Evolutionary conservation across 2,329 filamentous ascomycete species (phyloP).

Genomic region (Fusarium sp.): DNA sequence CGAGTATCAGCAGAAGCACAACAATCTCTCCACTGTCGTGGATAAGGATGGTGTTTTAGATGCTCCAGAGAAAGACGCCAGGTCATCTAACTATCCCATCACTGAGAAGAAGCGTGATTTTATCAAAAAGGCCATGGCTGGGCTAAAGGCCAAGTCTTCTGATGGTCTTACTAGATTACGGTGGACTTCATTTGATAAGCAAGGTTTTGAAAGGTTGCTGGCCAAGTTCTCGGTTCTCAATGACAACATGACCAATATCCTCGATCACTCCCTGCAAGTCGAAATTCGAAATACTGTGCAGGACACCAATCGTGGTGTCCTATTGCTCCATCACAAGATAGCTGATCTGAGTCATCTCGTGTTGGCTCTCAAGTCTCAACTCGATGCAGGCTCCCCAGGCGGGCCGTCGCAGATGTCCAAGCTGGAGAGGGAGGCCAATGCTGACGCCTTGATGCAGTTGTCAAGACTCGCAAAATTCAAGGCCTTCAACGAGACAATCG

Average conservation of each 20-base stretch:
- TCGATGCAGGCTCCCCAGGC: constrained; percentile 50
- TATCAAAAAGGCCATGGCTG: constrained; percentile 60
- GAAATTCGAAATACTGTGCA: constrained; percentile 63
- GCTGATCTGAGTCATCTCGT: constrained; percentile 61
- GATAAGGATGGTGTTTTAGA: constrained; percentile 55
- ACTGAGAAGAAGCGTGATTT: constrained; percentile 57
- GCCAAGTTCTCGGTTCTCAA: constrained; percentile 61
- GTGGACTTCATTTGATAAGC: constrained; percentile 63
- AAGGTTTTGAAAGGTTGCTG: constrained; percentile 60
- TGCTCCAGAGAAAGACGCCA: constrained; percentile 60
- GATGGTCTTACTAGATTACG: constrained; percentile 54
- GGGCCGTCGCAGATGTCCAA: constrained; percentile 52
- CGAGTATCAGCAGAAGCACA: constrained; percentile 57
- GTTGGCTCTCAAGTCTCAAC: constrained; percentile 60
- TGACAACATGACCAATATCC: constrained; percentile 63
- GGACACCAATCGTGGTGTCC: constrained; percentile 62
- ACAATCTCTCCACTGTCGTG: constrained; percentile 52
- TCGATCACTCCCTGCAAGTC: constrained; percentile 61
- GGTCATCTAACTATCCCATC: constrained; percentile 60
- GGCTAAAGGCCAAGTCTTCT: constrained; percentile 55
- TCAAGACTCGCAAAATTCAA: constrained; percentile 64
- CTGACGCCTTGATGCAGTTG: constrained; percentile 57
- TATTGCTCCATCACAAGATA: constrained; percentile 63
- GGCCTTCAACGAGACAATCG: constrained; percentile 64
- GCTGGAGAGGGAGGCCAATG: constrained; percentile 55